phyloP scores from a whole-genome alignment of 2,329 filamentous ascomycete genomes.

The Emericellopsis cladophorae region DNA sequence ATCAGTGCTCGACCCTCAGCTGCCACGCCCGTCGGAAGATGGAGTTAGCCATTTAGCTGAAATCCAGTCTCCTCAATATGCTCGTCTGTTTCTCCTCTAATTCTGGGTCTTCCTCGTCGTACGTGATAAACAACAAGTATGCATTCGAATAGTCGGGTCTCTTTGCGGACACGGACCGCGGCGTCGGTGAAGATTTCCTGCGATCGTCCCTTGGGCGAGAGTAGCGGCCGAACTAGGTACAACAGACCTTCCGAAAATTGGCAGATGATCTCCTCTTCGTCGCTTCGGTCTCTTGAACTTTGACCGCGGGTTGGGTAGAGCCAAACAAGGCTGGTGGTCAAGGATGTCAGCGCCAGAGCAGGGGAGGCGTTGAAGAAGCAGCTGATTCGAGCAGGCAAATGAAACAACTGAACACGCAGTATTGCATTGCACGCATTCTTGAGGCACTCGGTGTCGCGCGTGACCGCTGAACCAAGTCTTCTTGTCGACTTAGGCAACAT shows the following conservation, averaged over 20 bases:
- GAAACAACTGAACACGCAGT: too few relatives aligned
- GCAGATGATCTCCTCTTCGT: conserved; percentile 37
- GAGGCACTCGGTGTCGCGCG: too few relatives aligned
- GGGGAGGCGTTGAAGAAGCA: too few relatives aligned
- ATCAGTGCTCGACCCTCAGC: conserved; percentile 74
- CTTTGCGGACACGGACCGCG: conserved; percentile 79
- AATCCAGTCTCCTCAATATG: conserved; percentile 91
- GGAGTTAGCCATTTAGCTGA: conserved; percentile 81
- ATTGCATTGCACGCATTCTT: too few relatives aligned
- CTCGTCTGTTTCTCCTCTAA: conserved; percentile 77
- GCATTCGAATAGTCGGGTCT: conserved; percentile 91
- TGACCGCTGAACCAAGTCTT: too few relatives aligned
- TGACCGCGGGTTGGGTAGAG: too few relatives aligned
- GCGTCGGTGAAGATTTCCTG: conserved; percentile 99
- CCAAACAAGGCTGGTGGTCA: too few relatives aligned
- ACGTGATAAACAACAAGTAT: conserved; percentile 94
- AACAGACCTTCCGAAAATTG: conserved; percentile 93
- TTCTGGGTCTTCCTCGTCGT: conserved; percentile 95
- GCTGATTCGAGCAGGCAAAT: too few relatives aligned
- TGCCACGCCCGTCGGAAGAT: conserved; percentile 73
- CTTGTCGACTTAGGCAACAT: too few relatives aligned
- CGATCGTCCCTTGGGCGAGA: conserved; percentile 93
- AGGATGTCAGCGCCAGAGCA: too few relatives aligned
- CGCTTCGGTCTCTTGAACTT: too few relatives aligned
- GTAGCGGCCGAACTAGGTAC: conserved; percentile 77